These are phyloP conservation scores for Daedalea quercina DNA, from an alignment of 768 basidiomycete genomes.

Conservation along the genomic window DNA sequence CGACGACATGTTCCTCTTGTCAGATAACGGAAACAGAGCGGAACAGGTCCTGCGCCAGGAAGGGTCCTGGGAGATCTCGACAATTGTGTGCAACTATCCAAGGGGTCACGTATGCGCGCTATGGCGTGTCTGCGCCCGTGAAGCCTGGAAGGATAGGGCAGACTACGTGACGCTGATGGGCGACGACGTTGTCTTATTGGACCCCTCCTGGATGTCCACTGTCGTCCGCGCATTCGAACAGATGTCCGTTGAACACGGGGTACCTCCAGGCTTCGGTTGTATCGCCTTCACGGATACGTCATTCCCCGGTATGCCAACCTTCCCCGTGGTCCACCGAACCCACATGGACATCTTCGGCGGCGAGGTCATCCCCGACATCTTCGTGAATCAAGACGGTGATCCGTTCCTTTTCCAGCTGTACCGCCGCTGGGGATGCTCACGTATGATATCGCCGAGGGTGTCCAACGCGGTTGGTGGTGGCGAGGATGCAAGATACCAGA, in stretches of 20 bases:
- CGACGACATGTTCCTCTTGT: slow-evolving; percentile 37
- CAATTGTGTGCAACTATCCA: slow-evolving; percentile 33
- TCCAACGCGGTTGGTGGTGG: slow-evolving; percentile 42
- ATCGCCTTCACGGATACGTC: slow-evolving; percentile 48
- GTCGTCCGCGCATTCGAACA: slow-evolving; percentile 32
- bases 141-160: slow-evolving; percentile 41
- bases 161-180: slow-evolving; percentile 50
- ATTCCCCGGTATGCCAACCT: slow-evolving; percentile 58
- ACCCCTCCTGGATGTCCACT: slow-evolving; percentile 46
- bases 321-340: slow-evolving; percentile 47
- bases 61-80: slow-evolving; percentile 31
- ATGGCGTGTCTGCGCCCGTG: slow-evolving; percentile 44
- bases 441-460: slow-evolving; percentile 37
- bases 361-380: slow-evolving; percentile 40
- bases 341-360: slow-evolving; percentile 52
- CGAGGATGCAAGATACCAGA: slow-evolving; percentile 38
- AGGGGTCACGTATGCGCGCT: slow-evolving; percentile 44
- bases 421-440: slow-evolving; percentile 45
- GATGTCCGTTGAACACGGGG: slow-evolving; percentile 23
- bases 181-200: slow-evolving; percentile 45
- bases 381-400: slow-evolving; percentile 55
- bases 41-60: slow-evolving; percentile 29
- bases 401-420: slow-evolving; percentile 56
- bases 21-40: slow-evolving; percentile 24
- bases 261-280: slow-evolving; percentile 46